Evolutionary conservation across 169 alveolate genomes (phyloP).

Genomic region (Plasmodium falciparum): DNA sequence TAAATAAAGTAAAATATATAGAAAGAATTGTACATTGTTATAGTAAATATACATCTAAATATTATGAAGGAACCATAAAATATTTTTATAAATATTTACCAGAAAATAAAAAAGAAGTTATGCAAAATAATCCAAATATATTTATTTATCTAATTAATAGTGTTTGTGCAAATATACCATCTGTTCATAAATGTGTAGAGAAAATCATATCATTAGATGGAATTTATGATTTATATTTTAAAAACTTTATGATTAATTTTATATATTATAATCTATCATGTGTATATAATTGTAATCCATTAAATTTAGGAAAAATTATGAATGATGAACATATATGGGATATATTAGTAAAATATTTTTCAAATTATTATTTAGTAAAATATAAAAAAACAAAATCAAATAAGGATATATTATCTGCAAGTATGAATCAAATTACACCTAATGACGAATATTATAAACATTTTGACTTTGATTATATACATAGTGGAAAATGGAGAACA

Average conservation of each 20-base stretch:
- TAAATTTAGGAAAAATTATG: conserved; percentile 44
- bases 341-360: conserved; percentile 32
- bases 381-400: conserved; percentile 28
- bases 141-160: conserved; percentile 45
- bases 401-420: background rate
- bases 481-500: conserved; percentile 71
- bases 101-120: conserved; percentile 55
- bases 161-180: conserved; percentile 54
- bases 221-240: conserved; percentile 50
- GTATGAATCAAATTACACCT: conserved; percentile 16
- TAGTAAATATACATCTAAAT: conserved; percentile 63
- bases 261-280: conserved; percentile 56
- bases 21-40: conserved; percentile 70
- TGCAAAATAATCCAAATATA: conserved; percentile 55
- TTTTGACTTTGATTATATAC: conserved; percentile 58
- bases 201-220: conserved; percentile 64
- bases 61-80: conserved; percentile 45
- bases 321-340: conserved; percentile 73
- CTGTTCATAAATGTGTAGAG: conserved; percentile 66
- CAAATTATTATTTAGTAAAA: conserved; percentile 40
- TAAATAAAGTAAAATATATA: conserved; percentile 32
- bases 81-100: conserved; percentile 62
- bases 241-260: conserved; percentile 74
- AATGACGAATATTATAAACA: conserved; percentile 18
- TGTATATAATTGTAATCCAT: conserved; percentile 37